phyloP scores from a whole-genome alignment of 1,284 basidiomycete genomes.

The Fistulina hepatica region DNA sequence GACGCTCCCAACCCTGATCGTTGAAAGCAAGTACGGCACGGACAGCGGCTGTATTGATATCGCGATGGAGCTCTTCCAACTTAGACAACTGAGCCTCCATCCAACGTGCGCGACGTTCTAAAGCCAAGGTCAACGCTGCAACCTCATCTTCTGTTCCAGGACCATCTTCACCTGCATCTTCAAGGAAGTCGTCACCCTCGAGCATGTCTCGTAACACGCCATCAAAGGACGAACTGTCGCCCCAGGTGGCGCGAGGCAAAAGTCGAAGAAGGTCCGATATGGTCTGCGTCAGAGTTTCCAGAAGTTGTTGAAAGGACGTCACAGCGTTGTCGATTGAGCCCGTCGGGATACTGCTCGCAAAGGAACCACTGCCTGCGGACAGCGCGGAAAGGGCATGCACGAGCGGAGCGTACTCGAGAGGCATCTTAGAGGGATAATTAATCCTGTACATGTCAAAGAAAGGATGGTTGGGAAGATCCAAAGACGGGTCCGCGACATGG shows the following conservation, averaged over 20 bases:
- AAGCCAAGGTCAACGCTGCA: conserved; percentile 64
- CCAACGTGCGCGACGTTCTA: conserved; percentile 77
- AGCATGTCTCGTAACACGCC: conserved; percentile 76
- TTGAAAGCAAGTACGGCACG: conserved; percentile 72
- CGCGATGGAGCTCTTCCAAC: conserved; percentile 72
- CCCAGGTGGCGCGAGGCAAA: conserved; percentile 76
- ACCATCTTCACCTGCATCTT: conserved; percentile 56
- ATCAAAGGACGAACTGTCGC: conserved; percentile 77
- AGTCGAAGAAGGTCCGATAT: conserved; percentile 73
- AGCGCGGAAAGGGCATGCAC: conserved; percentile 72
- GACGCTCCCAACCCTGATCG: conserved; percentile 72
- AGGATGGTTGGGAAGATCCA: conserved; percentile 56
- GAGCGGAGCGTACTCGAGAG: conserved; percentile 68
- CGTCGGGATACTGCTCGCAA: conserved; percentile 46
- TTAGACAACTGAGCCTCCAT: conserved; percentile 83
- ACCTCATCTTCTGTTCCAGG: conserved; percentile 67
- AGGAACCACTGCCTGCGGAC: conserved; percentile 51
- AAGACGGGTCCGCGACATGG: conserved; percentile 42
- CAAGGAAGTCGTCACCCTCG: conserved; percentile 72
- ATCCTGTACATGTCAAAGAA: conserved; percentile 65
- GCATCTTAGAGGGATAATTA: conserved; percentile 61
- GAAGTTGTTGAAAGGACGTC: conserved; percentile 72
- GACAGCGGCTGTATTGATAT: conserved; percentile 77
- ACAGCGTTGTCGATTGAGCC: conserved; percentile 79
- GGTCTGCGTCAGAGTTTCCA: conserved; percentile 77